Evolutionary conservation across 257 asterid species (phyloP).

Genomic region (Solanum chiquidenum): DNA sequence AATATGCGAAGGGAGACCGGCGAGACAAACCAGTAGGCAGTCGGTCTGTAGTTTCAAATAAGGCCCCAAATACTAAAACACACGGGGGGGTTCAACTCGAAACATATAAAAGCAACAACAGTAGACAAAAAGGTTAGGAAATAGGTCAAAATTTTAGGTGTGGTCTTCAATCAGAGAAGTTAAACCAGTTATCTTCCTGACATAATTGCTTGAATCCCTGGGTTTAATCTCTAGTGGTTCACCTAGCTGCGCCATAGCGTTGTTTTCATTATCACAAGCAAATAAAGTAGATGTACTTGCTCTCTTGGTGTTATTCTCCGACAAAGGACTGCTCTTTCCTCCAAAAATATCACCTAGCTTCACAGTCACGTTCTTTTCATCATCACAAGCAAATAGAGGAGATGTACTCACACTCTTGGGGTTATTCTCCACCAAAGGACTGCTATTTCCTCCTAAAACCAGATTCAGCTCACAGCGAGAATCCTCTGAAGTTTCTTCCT

Average conservation of each 20-base stretch:
- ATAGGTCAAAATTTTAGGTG: slow-evolving; percentile 25
- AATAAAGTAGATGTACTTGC: neutral
- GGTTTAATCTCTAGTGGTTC: slow-evolving; percentile 40
- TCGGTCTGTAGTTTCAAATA: neutral
- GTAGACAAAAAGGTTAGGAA: neutral
- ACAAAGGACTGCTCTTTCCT: slow-evolving; percentile 2
- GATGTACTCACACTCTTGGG: neutral
- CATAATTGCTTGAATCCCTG: slow-evolving; percentile 37
- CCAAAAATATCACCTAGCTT: slow-evolving; percentile 8
- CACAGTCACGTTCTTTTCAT: neutral
- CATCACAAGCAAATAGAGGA: neutral
- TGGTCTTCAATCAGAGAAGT: slow-evolving; percentile 52
- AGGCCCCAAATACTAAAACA: slow-evolving; percentile 4
- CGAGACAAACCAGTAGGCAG: neutral
- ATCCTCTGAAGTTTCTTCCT: neutral
- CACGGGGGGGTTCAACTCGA: neutral
- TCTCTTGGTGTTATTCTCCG: neutral
- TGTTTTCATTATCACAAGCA: neutral
- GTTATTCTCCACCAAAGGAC: neutral
- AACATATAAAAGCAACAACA: neutral
- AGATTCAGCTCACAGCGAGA: slow-evolving; percentile 1
- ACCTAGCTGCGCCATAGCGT: slow-evolving; percentile 19
- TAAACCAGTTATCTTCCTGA: slow-evolving; percentile 56
- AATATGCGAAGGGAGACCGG: slow-evolving; percentile 44
- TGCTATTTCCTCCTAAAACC: slow-evolving; percentile 14